These are phyloP conservation scores for Picocystis salinarum DNA, from an alignment of 139 green algal species.

Conservation along the genomic window DNA sequence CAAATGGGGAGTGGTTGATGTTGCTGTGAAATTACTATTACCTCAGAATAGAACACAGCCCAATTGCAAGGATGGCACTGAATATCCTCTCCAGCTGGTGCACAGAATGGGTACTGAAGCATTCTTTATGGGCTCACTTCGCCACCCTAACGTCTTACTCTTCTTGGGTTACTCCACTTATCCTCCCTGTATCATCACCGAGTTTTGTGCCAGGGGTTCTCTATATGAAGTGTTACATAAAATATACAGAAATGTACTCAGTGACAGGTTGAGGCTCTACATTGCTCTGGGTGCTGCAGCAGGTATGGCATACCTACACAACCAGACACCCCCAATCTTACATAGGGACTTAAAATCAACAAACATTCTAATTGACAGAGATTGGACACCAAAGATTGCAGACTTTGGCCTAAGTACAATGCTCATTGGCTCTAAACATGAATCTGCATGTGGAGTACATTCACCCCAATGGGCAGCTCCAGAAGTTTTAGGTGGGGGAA, in stretches of 20 bases:
- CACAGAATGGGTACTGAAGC: not conserved
- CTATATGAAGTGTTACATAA: slow-evolving; percentile 24
- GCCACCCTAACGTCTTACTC: slow-evolving; percentile 33
- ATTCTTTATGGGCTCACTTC: slow-evolving; percentile 21
- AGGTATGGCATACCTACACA: slow-evolving; percentile 39
- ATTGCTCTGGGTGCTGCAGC: slow-evolving; percentile 38
- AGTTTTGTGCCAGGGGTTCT: slow-evolving; percentile 27
- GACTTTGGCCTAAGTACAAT: slow-evolving; percentile 41
- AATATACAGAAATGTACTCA: slow-evolving; percentile 29
- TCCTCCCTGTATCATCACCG: slow-evolving; percentile 22
- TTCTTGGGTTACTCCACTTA: slow-evolving; percentile 29
- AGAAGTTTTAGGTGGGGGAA: slow-evolving; percentile 28
- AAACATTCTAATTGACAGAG: slow-evolving; percentile 38
- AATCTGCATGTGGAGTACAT: slow-evolving; percentile 28
- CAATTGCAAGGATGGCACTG: not conserved
- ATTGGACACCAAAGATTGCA: slow-evolving; percentile 35
- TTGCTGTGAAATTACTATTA: not conserved
- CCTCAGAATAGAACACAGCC: not conserved
- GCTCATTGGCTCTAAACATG: slow-evolving; percentile 24
- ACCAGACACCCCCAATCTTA: slow-evolving; percentile 28
- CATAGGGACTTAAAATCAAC: slow-evolving; percentile 39
- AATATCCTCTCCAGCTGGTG: not conserved
- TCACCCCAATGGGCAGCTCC: slow-evolving; percentile 39
- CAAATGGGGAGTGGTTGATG: not conserved
- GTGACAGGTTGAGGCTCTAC: slow-evolving; percentile 24